Percentiles rank a stretch among this genome's conserved stretches.
These are phyloP conservation scores for Blastobotrys chiropterorum DNA, from an alignment of 805 yeast species.

Conservation along the genomic window DNA sequence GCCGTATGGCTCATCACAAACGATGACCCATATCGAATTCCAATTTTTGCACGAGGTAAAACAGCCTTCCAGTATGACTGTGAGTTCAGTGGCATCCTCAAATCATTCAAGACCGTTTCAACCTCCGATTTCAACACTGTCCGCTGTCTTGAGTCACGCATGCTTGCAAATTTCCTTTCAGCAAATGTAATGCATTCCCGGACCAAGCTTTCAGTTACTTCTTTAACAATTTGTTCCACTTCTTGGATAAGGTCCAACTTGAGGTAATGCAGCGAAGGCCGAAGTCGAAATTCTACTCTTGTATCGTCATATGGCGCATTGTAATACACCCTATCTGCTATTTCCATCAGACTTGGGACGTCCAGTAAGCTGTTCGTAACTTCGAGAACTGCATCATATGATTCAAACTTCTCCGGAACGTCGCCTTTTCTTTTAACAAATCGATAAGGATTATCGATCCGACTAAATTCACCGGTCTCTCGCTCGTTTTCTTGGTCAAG, in stretches of 20 bases:
- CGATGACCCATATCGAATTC: background rate
- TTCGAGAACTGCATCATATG: background rate
- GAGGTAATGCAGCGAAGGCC: background rate
- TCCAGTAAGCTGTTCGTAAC: background rate
- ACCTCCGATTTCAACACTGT: background rate
- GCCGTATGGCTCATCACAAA: background rate
- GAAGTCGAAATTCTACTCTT: background rate
- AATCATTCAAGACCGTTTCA: background rate
- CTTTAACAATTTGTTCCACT: background rate
- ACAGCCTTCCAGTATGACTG: background rate
- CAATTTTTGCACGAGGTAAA: background rate
- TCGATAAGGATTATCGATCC: background rate
- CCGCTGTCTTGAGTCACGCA: background rate
- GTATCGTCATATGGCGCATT: background rate
- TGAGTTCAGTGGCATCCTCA: background rate
- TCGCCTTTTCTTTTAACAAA: background rate
- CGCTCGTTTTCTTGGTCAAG: background rate
- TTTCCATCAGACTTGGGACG: background rate
- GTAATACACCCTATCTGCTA: background rate
- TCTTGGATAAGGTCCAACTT: background rate
- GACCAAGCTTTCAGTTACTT: background rate
- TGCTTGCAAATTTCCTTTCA: background rate
- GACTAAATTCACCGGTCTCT: background rate
- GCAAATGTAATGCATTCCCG: background rate
- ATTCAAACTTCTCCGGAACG: background rate